Percentiles rank a stretch among this genome's conserved stretches.
These are phyloP conservation scores for Entomortierella chlamydospora DNA, from an alignment of 192 early-diverging fungal genomes.

Conservation along the genomic window DNA sequence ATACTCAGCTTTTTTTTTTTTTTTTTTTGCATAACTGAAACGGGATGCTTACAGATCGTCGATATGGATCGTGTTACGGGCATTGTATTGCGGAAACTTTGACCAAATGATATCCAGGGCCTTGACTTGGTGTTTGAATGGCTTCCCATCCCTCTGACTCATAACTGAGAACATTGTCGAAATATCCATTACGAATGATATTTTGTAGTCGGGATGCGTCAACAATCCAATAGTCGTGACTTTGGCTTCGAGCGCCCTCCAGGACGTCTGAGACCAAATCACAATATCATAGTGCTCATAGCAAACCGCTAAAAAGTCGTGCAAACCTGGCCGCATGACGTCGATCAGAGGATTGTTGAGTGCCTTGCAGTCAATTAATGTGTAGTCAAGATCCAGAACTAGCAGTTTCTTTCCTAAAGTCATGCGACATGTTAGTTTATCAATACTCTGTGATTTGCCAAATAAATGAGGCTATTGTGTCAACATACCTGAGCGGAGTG, in stretches of 20 bases:
- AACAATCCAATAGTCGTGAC: slow-evolving; percentile 78
- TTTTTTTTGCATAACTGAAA: neutral
- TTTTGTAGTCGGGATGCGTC: slow-evolving; percentile 69
- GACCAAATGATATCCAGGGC: slow-evolving; percentile 75
- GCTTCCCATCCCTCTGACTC: slow-evolving; percentile 61
- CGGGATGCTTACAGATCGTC: slow-evolving; percentile 67
- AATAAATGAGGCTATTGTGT: neutral
- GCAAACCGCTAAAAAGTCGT: slow-evolving; percentile 70
- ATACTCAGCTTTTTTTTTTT: neutral
- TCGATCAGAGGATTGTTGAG: slow-evolving; percentile 66
- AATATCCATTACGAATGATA: slow-evolving; percentile 78
- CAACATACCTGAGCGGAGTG: slow-evolving; percentile 53
- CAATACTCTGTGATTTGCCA: neutral
- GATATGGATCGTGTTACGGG: slow-evolving; percentile 74
- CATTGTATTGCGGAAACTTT: slow-evolving; percentile 63
- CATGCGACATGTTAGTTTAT: neutral
- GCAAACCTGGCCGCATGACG: slow-evolving; percentile 72
- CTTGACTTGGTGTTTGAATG: slow-evolving; percentile 75
- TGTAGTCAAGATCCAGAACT: slow-evolving; percentile 85
- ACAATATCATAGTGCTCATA: slow-evolving; percentile 80
- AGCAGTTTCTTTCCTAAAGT: slow-evolving; percentile 66
- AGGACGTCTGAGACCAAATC: slow-evolving; percentile 83
- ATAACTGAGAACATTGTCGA: slow-evolving; percentile 77
- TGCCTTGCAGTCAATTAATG: slow-evolving; percentile 79
- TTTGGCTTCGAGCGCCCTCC: slow-evolving; percentile 79